Percentiles rank a stretch among this genome's conserved stretches.
phyloP scores from a whole-genome alignment of 176 grass and related monocot species.

The Alloteropsis semialata region DNA sequence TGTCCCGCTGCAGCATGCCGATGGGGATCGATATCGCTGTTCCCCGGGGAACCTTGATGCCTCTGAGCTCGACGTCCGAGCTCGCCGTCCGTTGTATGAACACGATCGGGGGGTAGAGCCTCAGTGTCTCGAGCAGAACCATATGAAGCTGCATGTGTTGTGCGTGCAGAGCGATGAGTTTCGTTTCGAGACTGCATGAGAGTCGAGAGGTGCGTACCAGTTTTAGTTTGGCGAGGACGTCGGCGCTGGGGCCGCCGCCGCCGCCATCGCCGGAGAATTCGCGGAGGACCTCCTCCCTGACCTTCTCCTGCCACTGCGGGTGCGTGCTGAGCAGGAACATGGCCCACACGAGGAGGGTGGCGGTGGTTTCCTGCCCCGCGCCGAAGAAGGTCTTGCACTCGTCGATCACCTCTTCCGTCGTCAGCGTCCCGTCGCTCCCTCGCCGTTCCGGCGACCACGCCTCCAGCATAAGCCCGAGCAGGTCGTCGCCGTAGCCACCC shows the following conservation, averaged over 20 bases:
- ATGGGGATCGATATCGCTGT: conserved; percentile 26
- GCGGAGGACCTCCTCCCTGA: conserved; percentile 39
- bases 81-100: conserved; percentile 17
- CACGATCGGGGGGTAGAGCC: conserved; percentile 33
- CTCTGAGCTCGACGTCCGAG: neutral
- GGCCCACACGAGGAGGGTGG: conserved; percentile 32
- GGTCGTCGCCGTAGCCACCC: conserved; percentile 30
- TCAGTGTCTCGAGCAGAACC: conserved; percentile 36
- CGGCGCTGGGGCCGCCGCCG: neutral
- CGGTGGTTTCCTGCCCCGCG: conserved; percentile 41
- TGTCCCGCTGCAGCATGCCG: conserved; percentile 34
- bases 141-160: conserved; percentile 21
- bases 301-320: conserved; percentile 38
- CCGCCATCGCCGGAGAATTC: neutral
- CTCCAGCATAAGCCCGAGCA: conserved; percentile 41
- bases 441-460: neutral
- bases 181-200: neutral
- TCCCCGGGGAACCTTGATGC: neutral
- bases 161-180: neutral
- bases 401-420: conserved; percentile 35
- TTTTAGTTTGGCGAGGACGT: conserved; percentile 33
- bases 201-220: conserved; percentile 8
- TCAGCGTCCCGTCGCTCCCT: neutral
- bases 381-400: conserved; percentile 55
- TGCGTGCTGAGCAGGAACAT: conserved; percentile 43